Conservation (phyloP, 768 basidiomycete genomes). For the Naganishia friedmannii region DNA sequence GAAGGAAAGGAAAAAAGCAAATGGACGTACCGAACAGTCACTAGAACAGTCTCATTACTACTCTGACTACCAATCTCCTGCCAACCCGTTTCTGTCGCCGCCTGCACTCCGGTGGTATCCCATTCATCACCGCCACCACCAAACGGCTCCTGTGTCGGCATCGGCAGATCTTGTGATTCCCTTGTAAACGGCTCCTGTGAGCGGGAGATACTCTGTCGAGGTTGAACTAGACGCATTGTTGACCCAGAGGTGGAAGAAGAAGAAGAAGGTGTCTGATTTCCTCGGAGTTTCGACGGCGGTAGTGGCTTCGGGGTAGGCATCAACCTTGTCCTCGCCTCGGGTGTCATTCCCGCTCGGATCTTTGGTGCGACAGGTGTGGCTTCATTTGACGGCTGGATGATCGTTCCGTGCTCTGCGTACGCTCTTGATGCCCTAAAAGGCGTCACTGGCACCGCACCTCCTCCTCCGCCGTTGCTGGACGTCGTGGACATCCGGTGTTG, state of each 20-base stretch:
- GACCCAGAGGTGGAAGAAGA: background rate
- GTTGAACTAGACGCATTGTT: slow-evolving; percentile 15
- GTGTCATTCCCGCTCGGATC: slow-evolving; percentile 43
- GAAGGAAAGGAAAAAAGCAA: background rate
- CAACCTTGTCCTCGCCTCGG: slow-evolving; percentile 41
- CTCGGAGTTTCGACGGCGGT: slow-evolving; percentile 12
- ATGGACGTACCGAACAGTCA: slow-evolving; percentile 47
- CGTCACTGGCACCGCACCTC: background rate
- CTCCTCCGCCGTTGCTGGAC: background rate
- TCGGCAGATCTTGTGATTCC: background rate
- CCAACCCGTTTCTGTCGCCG: slow-evolving; percentile 21
- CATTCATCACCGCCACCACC: slow-evolving; percentile 1
- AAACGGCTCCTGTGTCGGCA: background rate
- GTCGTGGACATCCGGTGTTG: background rate
- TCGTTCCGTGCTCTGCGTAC: slow-evolving; percentile 3
- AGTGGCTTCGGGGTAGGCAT: slow-evolving; percentile 29
- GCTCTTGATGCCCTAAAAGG: background rate
- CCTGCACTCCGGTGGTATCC: background rate
- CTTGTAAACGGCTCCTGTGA: background rate
- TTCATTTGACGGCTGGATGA: slow-evolving; percentile 4
- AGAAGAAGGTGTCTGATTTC: background rate
- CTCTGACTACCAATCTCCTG: slow-evolving; percentile 32
- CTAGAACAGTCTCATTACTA: slow-evolving; percentile 45
- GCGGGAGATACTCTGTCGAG: slow-evolving; percentile 3
- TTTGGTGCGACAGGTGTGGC: slow-evolving; percentile 24